These are phyloP conservation scores for Solanum hybrid DNA, from an alignment of 305 asterid genomes.

Conservation along the genomic window DNA sequence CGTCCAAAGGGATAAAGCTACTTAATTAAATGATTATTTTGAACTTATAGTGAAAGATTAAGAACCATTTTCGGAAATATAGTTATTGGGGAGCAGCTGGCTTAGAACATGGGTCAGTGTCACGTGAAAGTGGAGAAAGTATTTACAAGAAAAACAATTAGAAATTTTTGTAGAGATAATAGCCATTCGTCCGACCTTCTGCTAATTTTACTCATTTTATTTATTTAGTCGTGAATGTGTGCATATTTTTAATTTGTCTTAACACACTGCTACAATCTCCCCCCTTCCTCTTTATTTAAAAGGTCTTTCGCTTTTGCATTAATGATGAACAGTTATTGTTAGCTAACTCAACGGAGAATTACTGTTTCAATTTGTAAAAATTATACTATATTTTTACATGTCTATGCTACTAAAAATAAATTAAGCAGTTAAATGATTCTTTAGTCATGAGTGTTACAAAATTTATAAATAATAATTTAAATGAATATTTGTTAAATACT, in stretches of 20 bases:
- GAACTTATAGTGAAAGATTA: neutral
- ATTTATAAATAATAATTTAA: neutral
- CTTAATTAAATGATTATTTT: neutral
- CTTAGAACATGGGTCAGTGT: neutral
- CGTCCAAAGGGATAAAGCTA: neutral
- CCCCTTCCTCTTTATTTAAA: no score
- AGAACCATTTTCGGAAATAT: neutral
- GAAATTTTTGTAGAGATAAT: neutral
- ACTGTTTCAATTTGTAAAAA: neutral
- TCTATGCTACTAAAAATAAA: neutral
- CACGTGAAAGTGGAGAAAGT: neutral
- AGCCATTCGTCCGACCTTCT: neutral
- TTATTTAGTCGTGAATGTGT: neutral
- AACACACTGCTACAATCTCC: no score
- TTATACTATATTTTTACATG: neutral
- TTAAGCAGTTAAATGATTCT: neutral
- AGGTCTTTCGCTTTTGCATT: neutral
- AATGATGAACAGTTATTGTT: neutral
- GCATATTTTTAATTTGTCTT: neutral
- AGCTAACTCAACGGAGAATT: neutral
- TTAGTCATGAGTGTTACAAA: neutral
- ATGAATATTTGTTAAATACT: neutral
- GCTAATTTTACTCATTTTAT: neutral
- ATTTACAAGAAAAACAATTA: neutral
- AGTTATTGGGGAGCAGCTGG: constrained; percentile 1